Conservation (phyloP, 805 yeast genomes). For the Candida xyloterini region DNA sequence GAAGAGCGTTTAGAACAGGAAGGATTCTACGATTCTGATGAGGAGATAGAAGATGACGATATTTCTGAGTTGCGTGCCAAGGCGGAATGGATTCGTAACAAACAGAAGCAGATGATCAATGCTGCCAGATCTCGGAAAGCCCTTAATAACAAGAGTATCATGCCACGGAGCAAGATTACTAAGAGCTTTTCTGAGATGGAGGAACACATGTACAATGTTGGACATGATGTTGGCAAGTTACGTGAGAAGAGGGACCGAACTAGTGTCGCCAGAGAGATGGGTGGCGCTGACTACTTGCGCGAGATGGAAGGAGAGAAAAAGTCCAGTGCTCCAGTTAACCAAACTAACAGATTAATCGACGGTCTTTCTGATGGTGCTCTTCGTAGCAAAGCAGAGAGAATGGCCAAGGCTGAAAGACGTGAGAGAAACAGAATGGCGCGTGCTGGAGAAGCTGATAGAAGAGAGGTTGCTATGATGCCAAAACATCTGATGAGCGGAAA, state of each 20-base stretch:
- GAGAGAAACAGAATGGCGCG: constrained; percentile 90
- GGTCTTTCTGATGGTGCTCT: constrained; percentile 81
- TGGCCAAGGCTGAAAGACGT: constrained; percentile 87
- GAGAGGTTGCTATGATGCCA: constrained; percentile 77
- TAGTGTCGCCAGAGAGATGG: constrained; percentile 32
- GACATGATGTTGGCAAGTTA: constrained; percentile 77
- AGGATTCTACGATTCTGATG: constrained; percentile 93
- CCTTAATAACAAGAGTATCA: constrained; percentile 77
- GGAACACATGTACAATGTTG: constrained; percentile 82
- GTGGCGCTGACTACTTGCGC: constrained; percentile 81
- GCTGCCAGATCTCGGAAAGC: constrained; percentile 86
- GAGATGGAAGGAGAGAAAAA: constrained; percentile 28
- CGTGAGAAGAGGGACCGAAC: constrained; percentile 36
- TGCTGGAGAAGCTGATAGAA: constrained; percentile 96
- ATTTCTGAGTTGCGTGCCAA: constrained; percentile 70
- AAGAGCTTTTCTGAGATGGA: constrained; percentile 79
- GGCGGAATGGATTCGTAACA: constrained; percentile 93
- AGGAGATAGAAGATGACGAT: constrained; percentile 54
- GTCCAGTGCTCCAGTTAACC: constrained; percentile 46
- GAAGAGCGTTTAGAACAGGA: constrained; percentile 90
- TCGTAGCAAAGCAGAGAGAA: constrained; percentile 81
- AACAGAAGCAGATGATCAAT: constrained; percentile 89
- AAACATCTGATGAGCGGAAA: constrained; percentile 96
- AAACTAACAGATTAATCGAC: constrained; percentile 78
- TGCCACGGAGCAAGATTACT: constrained; percentile 86